These are phyloP conservation scores for Marasmius sp. DNA, from an alignment of 1,284 basidiomycete species.

Conservation along the genomic window DNA sequence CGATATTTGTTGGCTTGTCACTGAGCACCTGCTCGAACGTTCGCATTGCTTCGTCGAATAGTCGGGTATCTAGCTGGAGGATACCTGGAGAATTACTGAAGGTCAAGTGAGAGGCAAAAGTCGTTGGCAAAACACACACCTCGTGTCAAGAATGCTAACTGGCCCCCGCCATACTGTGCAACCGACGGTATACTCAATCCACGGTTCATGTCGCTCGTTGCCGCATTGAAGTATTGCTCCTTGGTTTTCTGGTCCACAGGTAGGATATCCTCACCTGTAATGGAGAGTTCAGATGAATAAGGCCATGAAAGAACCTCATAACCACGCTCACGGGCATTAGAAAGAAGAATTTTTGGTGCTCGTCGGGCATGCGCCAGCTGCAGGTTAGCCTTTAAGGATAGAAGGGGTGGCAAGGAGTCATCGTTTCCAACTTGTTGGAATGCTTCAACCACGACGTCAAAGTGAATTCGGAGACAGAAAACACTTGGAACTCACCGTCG, in stretches of 20 bases:
- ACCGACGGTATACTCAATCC: slow-evolving; percentile 57
- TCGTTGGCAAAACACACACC: slow-evolving; percentile 38
- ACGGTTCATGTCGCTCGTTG: slow-evolving; percentile 68
- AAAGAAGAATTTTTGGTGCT: slow-evolving; percentile 78
- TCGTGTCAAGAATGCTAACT: slow-evolving; percentile 66
- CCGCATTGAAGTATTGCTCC: slow-evolving; percentile 68
- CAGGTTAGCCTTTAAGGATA: slow-evolving; percentile 81
- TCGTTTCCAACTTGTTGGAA: slow-evolving; percentile 49
- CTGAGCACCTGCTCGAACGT: slow-evolving; percentile 83
- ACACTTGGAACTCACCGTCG: slow-evolving; percentile 49
- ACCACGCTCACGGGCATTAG: slow-evolving; percentile 63
- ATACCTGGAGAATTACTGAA: slow-evolving; percentile 50
- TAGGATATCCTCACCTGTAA: slow-evolving; percentile 69
- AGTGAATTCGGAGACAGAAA: background rate
- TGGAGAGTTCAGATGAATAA: slow-evolving; percentile 2
- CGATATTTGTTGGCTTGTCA: slow-evolving; percentile 79
- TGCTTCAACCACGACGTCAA: slow-evolving; percentile 35
- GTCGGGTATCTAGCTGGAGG: slow-evolving; percentile 76
- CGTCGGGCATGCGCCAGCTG: slow-evolving; percentile 74
- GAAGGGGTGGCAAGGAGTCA: slow-evolving; percentile 60
- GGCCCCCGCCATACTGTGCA: slow-evolving; percentile 45
- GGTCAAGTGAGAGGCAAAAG: slow-evolving; percentile 14
- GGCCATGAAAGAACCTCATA: slow-evolving; percentile 15
- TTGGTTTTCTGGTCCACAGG: slow-evolving; percentile 56
- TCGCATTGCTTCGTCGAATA: slow-evolving; percentile 76